Evolutionary conservation across 2,329 filamentous ascomycete genomes (phyloP).

Genomic region (Aureobasidium sp.): DNA sequence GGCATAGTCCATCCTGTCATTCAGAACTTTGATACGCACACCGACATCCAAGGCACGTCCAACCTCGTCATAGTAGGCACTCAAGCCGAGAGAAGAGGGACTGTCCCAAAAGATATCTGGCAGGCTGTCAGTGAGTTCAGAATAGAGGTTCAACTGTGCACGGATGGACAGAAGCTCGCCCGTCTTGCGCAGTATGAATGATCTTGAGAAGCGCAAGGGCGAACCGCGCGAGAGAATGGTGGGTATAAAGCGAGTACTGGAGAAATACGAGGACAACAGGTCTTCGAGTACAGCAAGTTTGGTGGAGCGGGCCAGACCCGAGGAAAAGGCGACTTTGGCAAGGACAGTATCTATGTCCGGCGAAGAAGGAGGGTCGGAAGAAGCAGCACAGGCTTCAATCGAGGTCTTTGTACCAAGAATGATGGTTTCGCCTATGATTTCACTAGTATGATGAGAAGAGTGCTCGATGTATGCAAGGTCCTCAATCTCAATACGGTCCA

Average conservation of each 20-base stretch:
- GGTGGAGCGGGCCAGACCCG: slow-evolving; percentile 81
- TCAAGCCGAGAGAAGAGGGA: slow-evolving; percentile 77
- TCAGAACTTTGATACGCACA: slow-evolving; percentile 80
- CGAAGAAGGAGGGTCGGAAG: slow-evolving; percentile 5
- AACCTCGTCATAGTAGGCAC: slow-evolving; percentile 92
- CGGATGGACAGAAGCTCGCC: slow-evolving; percentile 83
- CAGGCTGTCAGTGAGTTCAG: slow-evolving; percentile 86
- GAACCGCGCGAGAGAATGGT: slow-evolving; percentile 63
- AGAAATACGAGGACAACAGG: slow-evolving; percentile 73
- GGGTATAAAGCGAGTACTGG: slow-evolving; percentile 76
- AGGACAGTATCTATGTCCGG: slow-evolving; percentile 55
- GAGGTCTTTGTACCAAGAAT: slow-evolving; percentile 66
- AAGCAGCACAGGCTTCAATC: background rate
- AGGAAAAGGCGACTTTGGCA: slow-evolving; percentile 94
- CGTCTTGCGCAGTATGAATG: slow-evolving; percentile 85
- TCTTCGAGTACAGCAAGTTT: slow-evolving; percentile 89
- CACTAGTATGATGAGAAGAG: slow-evolving; percentile 60
- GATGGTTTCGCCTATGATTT: slow-evolving; percentile 80
- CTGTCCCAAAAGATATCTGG: slow-evolving; percentile 97
- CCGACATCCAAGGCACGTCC: slow-evolving; percentile 84
- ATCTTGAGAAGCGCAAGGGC: slow-evolving; percentile 55
- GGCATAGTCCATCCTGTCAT: slow-evolving; percentile 97
- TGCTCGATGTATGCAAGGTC: slow-evolving; percentile 84
- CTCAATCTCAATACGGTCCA: slow-evolving; percentile 69
- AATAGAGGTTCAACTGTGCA: slow-evolving; percentile 92